Evolutionary conservation across 1,139 yeast genomes (phyloP).

Genomic region (Suhomyces coccinellae): DNA sequence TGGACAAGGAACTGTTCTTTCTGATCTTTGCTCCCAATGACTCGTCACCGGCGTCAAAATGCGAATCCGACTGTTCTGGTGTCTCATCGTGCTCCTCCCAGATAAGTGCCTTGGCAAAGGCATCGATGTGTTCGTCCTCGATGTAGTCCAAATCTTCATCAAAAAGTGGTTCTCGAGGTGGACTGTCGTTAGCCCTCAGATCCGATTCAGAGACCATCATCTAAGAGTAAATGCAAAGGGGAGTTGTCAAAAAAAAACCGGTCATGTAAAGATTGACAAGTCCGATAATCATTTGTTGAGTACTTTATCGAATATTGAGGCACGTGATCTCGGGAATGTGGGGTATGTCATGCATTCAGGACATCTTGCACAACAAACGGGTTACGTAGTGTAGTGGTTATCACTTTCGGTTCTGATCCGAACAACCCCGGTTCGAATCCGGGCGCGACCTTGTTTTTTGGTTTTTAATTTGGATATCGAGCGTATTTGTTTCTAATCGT

Average conservation of each 20-base stretch:
- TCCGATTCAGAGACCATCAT: background rate
- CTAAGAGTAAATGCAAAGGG: background rate
- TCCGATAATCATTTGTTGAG: background rate
- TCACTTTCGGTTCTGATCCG: slow-evolving; percentile 62
- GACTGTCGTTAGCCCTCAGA: background rate
- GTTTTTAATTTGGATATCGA: background rate
- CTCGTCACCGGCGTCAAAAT: background rate
- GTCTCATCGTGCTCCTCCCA: slow-evolving; percentile 37
- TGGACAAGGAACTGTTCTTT: slow-evolving; percentile 5
- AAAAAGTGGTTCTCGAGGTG: slow-evolving; percentile 14
- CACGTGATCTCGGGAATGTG: background rate
- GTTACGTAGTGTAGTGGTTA: slow-evolving; percentile 54
- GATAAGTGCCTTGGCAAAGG: slow-evolving; percentile 42
- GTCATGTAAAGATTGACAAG: background rate
- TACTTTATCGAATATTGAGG: background rate
- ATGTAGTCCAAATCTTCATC: slow-evolving; percentile 39
- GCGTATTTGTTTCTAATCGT: no score
- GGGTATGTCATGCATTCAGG: background rate
- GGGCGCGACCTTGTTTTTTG: slow-evolving; percentile 72
- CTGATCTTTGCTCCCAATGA: slow-evolving; percentile 3
- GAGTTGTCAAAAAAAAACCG: background rate
- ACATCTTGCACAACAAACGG: slow-evolving; percentile 14
- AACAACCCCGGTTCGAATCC: slow-evolving; percentile 94
- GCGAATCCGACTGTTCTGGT: slow-evolving; percentile 2
- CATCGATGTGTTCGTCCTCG: slow-evolving; percentile 38